Evolutionary conservation across 2,329 filamentous ascomycete species (phyloP).

Genomic region (Hypomyces perniciosus): DNA sequence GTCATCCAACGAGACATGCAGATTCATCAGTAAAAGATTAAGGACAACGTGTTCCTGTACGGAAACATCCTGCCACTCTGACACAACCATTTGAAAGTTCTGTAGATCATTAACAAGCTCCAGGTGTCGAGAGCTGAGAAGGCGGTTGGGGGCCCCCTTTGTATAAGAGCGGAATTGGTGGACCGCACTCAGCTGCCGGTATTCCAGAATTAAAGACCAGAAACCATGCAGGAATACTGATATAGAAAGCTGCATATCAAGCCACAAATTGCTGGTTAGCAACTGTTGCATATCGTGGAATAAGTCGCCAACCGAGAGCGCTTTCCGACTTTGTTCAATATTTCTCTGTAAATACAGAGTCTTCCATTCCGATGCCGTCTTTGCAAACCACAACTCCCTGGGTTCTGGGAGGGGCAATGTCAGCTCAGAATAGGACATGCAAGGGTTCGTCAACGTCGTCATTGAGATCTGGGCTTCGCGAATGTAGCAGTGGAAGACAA

Average conservation of each 20-base stretch:
- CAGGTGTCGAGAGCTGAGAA: constrained; percentile 52
- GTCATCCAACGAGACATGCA: constrained; percentile 59
- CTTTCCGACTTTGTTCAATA: constrained; percentile 32
- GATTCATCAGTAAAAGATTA: constrained; percentile 54
- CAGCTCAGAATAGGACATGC: constrained; percentile 64
- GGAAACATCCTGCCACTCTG: constrained; percentile 38
- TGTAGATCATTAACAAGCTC: constrained; percentile 56
- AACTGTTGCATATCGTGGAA: constrained; percentile 52
- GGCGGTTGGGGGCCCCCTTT: constrained; percentile 35
- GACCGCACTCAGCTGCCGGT: constrained; percentile 52
- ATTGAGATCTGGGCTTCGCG: constrained; percentile 64
- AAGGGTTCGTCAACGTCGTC: constrained; percentile 56
- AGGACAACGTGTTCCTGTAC: constrained; percentile 43
- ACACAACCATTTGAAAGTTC: constrained; percentile 38
- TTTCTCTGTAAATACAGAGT: constrained; percentile 44
- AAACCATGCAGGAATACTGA: constrained; percentile 59
- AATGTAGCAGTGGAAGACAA: constrained; percentile 59
- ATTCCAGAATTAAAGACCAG: constrained; percentile 62
- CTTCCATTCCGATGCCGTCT: constrained; percentile 60
- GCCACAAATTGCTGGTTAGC: constrained; percentile 38
- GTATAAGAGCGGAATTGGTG: constrained; percentile 43
- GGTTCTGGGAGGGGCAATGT: constrained; percentile 59
- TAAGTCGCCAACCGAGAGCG: constrained; percentile 50
- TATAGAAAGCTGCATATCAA: constrained; percentile 52
- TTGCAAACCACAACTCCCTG: constrained; percentile 59